Percentiles rank a stretch among this genome's conserved stretches.
Conservation (phyloP, 2,329 filamentous ascomycete species). For the Herpotrichia juniperi region DNA sequence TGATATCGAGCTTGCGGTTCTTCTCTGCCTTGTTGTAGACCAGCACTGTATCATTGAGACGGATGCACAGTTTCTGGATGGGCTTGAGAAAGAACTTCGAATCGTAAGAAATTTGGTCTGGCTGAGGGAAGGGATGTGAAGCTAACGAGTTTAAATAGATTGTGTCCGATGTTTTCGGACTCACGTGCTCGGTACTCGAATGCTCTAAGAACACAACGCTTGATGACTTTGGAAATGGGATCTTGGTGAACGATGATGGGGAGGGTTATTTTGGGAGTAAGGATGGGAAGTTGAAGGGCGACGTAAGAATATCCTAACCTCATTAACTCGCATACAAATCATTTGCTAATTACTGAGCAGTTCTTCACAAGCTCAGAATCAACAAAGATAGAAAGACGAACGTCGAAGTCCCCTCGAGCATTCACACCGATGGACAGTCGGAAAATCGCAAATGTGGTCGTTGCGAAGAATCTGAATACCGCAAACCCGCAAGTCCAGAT, state of each 20-base stretch:
- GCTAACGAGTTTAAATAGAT: constrained; percentile 56
- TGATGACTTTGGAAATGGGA: constrained; percentile 77
- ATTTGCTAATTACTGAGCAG: constrained; percentile 17
- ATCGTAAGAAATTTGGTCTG: too few relatives aligned
- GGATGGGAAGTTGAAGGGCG: constrained; percentile 11
- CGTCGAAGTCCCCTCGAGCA: constrained; percentile 39
- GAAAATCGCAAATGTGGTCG: constrained; percentile 78
- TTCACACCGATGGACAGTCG: constrained; percentile 52
- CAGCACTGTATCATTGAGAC: constrained; percentile 92
- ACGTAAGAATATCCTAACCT: constrained; percentile 17
- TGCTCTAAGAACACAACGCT: constrained; percentile 76
- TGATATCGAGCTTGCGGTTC: constrained; percentile 84
- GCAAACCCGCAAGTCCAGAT: constrained; percentile 81
- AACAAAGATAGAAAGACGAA: constrained; percentile 24
- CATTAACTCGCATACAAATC: not conserved
- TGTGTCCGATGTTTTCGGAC: constrained; percentile 72
- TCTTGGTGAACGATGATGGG: constrained; percentile 58
- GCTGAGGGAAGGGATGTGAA: too few relatives aligned
- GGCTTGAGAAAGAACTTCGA: constrained; percentile 75
- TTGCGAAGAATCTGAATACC: constrained; percentile 79
- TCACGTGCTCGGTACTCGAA: constrained; percentile 72
- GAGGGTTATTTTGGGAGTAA: constrained; percentile 30
- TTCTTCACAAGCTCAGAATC: constrained; percentile 24
- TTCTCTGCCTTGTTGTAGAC: constrained; percentile 79
- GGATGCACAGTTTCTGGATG: constrained; percentile 64